phyloP scores from a whole-genome alignment of 805 yeast genomes.

The Candida ascalaphidarum region DNA sequence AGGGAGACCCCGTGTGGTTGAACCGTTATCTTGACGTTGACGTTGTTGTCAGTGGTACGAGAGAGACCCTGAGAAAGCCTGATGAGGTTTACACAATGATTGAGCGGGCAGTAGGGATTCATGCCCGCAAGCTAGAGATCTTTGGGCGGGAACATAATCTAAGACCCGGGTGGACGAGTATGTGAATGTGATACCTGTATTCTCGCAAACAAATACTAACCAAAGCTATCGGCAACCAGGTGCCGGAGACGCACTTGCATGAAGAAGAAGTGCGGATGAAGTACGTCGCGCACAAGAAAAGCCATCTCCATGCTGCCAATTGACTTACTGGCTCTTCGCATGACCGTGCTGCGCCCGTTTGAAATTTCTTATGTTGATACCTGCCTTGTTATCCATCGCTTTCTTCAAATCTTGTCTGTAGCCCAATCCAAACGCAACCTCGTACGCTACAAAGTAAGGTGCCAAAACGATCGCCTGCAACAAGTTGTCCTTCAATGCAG shows the following conservation, averaged over 20 bases:
- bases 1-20: slow-evolving; percentile 74
- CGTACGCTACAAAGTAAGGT: slow-evolving; percentile 82
- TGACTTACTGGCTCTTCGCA: slow-evolving; percentile 10
- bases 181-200: slow-evolving; percentile 6
- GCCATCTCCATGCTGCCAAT: slow-evolving; percentile 3
- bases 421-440: slow-evolving; percentile 64
- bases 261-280: slow-evolving; percentile 48
- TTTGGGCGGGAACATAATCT: slow-evolving; percentile 84
- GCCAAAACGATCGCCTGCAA: slow-evolving; percentile 84
- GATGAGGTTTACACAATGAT: slow-evolving; percentile 81
- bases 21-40: slow-evolving; percentile 62
- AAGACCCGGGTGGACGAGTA: slow-evolving; percentile 82
- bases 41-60: slow-evolving; percentile 68
- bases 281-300: slow-evolving; percentile 11
- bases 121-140: slow-evolving; percentile 74
- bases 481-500: slow-evolving; percentile 78
- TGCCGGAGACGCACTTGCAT: slow-evolving; percentile 48
- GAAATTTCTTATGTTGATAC: slow-evolving; percentile 27
- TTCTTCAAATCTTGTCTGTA: slow-evolving; percentile 42
- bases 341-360: slow-evolving; percentile 9
- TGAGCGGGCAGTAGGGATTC: slow-evolving; percentile 73
- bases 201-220: not conserved
- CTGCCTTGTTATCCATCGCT: slow-evolving; percentile 41
- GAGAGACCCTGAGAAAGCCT: slow-evolving; percentile 88
- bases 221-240: slow-evolving; percentile 68